Percentiles rank a stretch among this genome's conserved stretches.
Conservation (phyloP, 208 protist genomes). For the Blastocrithidia nonstop region DNA sequence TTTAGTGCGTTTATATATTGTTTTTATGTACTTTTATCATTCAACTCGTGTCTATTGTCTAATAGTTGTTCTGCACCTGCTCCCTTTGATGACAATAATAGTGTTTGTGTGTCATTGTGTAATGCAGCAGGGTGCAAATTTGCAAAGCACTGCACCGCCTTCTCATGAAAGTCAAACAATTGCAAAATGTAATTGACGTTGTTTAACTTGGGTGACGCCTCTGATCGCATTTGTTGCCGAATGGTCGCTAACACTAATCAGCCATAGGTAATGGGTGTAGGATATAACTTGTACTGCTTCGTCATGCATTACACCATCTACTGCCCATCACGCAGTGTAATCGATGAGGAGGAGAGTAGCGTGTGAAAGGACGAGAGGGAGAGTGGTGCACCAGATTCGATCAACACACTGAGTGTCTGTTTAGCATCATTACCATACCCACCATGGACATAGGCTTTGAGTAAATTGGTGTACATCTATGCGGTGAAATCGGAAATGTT, state of each 20-base stretch:
- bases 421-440: slow-evolving; percentile 56
- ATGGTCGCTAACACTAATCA: slow-evolving; percentile 27
- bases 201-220: too few species aligned
- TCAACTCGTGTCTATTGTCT: too few species aligned
- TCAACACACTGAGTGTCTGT: slow-evolving; percentile 52
- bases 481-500: slow-evolving; percentile 26
- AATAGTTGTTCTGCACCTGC: too few species aligned
- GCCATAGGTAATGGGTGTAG: slow-evolving; percentile 67
- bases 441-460: slow-evolving; percentile 41
- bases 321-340: slow-evolving; percentile 52
- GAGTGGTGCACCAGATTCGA: slow-evolving; percentile 65
- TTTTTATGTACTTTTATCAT: too few species aligned
- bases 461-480: slow-evolving; percentile 56
- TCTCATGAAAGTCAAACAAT: slow-evolving; percentile 64
- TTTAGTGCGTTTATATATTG: too few species aligned
- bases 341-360: slow-evolving; percentile 27
- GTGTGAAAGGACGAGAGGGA: slow-evolving; percentile 59
- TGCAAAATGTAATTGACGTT: too few species aligned
- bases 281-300: slow-evolving; percentile 28
- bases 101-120: too few species aligned
- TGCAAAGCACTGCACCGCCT: slow-evolving; percentile 16
- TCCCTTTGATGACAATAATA: too few species aligned
- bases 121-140: slow-evolving; percentile 1
- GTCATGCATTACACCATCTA: slow-evolving; percentile 59
- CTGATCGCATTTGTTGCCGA: slow-evolving; percentile 3